A percentile compares a stretch with the other conserved stretches of the same genome.
These are phyloP conservation scores for Epichloe hybrida DNA, from an alignment of 2,329 filamentous ascomycete genomes.

Conservation along the genomic window DNA sequence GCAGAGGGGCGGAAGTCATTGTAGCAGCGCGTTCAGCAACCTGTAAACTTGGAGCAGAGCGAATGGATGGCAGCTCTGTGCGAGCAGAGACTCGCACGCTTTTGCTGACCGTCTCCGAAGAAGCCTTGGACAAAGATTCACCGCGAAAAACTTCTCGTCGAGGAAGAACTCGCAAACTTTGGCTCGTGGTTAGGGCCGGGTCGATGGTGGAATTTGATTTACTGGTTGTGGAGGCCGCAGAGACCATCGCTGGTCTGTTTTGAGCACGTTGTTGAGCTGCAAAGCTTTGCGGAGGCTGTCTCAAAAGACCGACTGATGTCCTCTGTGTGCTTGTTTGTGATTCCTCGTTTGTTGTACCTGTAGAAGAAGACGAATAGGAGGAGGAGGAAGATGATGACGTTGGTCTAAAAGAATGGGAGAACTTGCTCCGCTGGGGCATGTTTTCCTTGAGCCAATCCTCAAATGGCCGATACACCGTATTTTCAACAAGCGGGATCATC, in stretches of 20 bases:
- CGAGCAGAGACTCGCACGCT: slow-evolving; percentile 17
- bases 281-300: slow-evolving; percentile 49
- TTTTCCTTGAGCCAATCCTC: slow-evolving; percentile 47
- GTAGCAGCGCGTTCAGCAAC: slow-evolving; percentile 19
- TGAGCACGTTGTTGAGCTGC: slow-evolving; percentile 52
- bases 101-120: slow-evolving; percentile 12
- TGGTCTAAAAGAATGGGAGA: slow-evolving; percentile 2
- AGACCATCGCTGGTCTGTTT: slow-evolving; percentile 25
- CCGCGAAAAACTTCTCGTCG: slow-evolving; percentile 16
- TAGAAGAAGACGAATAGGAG: not conserved
- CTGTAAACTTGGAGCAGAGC: slow-evolving; percentile 14
- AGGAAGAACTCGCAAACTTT: slow-evolving; percentile 16
- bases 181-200: slow-evolving; percentile 12
- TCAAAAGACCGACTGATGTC: slow-evolving; percentile 30
- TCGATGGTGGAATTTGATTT: slow-evolving; percentile 16
- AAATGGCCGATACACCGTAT: slow-evolving; percentile 51
- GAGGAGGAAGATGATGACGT: not conserved
- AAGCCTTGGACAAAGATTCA: slow-evolving; percentile 12
- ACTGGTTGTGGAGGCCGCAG: slow-evolving; percentile 14
- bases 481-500: slow-evolving; percentile 45
- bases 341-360: slow-evolving; percentile 15
- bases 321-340: slow-evolving; percentile 20
- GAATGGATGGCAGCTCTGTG: slow-evolving; percentile 14
- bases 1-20: slow-evolving; percentile 12
- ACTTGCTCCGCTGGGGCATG: slow-evolving; percentile 5